Evolutionary conservation across 169 alveolate genomes (phyloP), one percentile per base, ranked within the genome.

Genomic region (Babesia ovata): DNA sequence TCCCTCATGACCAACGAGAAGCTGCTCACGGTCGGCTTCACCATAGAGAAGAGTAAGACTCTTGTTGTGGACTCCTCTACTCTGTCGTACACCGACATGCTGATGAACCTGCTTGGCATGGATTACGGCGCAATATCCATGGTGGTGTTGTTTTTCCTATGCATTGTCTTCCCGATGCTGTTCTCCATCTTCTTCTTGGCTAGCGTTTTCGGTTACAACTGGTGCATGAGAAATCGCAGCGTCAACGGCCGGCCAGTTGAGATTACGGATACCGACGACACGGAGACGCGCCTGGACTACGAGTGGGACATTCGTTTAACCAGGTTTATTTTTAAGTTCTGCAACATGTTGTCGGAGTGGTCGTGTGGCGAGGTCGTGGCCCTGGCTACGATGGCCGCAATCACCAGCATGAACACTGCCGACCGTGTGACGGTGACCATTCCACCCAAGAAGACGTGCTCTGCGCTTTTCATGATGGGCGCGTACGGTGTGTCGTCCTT

Each of bases 281-380:
- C 21, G 22, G 76, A 67, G 33, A 57, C 65, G 13, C 21, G 56
- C 24, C 54, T 67, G 26, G 65, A 62, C 29, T 56, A 70, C 36
- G 57, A 67, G 29, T 63, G 59, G 77, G 61, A 58, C 28, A 75
- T 73, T 4, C 36, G 63, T 21, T 29, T 45, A 52, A 75, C 86
- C 9, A 48, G 75, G 26, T 67, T 63, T 44, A 42, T 83, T 6
- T 75, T 83, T n/a, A 69, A 69, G 39, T 3, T 66, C 17, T 73
- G 83, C 50, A 73, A 83, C 62, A 46, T 75, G 24, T 33, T 83
- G 21, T 83, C 90, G 16, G 90, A 83, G 53, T 83, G 90, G 90
- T 73, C 90, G 11, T 57, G 84, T 75, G 90, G 84, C 14, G 90
- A 83, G 63, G 90, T 83, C 21, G 48, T 83, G 4, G 9, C 86